Evolutionary conservation across 2,329 filamentous ascomycete species (phyloP).

Genomic region (Penicillium capsulatum): DNA sequence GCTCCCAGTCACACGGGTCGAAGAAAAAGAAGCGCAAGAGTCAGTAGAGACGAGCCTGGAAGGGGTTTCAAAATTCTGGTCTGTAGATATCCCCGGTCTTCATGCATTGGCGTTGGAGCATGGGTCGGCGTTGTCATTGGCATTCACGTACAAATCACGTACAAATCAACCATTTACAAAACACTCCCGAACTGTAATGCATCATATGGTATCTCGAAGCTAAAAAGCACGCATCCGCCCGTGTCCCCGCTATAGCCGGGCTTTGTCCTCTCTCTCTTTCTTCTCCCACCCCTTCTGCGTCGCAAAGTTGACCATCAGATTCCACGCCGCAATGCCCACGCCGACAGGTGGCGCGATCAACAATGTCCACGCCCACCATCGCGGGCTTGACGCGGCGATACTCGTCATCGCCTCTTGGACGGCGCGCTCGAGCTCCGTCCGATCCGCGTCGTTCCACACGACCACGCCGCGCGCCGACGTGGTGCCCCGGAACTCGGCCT

Average conservation of each 20-base stretch:
- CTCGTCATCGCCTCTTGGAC: conserved; percentile 62
- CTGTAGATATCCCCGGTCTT: conserved; percentile 5
- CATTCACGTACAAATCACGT: too few relatives aligned
- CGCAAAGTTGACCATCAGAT: conserved; percentile 65
- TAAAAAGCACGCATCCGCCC: too few relatives aligned
- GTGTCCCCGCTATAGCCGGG: conserved; percentile 50
- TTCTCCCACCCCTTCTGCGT: conserved; percentile 68
- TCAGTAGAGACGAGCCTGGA: background rate
- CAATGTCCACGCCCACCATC: conserved; percentile 77
- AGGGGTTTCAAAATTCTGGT: conserved; percentile 1
- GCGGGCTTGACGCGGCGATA: conserved; percentile 61
- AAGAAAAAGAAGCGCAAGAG: conserved; percentile 20
- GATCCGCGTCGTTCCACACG: conserved; percentile 83
- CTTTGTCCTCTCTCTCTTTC: conserved; percentile 55
- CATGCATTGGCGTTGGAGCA: too few relatives aligned
- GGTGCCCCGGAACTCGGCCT: conserved; percentile 60
- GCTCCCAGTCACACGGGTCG: conserved; percentile 9
- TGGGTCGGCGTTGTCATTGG: too few relatives aligned
- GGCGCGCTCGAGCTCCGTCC: conserved; percentile 63
- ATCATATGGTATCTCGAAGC: too few relatives aligned
- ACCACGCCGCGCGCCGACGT: conserved; percentile 65
- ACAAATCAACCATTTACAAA: too few relatives aligned
- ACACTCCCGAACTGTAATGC: too few relatives aligned
- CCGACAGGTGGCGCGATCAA: conserved; percentile 70
- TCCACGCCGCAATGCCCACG: conserved; percentile 63